Percentiles rank a stretch among this genome's conserved stretches.
Conservation (phyloP, 2,329 filamentous ascomycete genomes). For the Cercospora sp. region DNA sequence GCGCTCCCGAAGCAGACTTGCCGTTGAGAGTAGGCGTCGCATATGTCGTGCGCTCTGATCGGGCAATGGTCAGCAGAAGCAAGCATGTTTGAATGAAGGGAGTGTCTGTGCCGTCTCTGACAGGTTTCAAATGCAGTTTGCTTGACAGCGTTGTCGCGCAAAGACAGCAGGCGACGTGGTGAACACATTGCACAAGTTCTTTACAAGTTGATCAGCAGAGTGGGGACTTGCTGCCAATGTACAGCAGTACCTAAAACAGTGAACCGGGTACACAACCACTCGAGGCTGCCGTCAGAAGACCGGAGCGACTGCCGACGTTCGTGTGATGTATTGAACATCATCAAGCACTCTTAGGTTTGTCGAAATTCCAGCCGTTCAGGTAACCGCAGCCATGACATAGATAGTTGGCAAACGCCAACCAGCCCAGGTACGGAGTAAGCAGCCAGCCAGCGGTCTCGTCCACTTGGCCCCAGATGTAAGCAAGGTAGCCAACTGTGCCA, state of each 20-base stretch:
- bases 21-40: neutral
- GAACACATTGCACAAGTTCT: neutral
- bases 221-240: neutral
- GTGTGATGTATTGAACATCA: neutral
- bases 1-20: neutral
- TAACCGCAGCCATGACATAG: slow-evolving; percentile 53
- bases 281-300: neutral
- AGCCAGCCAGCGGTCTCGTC: slow-evolving; percentile 72
- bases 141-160: neutral
- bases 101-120: neutral
- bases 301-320: slow-evolving; percentile 1
- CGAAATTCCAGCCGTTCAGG: slow-evolving; percentile 45
- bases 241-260: neutral
- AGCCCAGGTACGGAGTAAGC: slow-evolving; percentile 78
- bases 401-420: slow-evolving; percentile 87
- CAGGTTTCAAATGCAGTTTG: neutral
- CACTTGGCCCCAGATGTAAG: slow-evolving; percentile 72
- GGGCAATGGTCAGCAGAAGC: neutral
- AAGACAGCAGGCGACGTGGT: neutral
- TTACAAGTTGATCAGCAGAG: neutral
- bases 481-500: slow-evolving; percentile 70
- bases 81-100: neutral
- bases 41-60: neutral
- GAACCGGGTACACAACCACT: neutral
- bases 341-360: slow-evolving; percentile 15